These are phyloP conservation scores for Solanum clarkiae DNA, from an alignment of 257 asterid genomes.

Conservation along the genomic window DNA sequence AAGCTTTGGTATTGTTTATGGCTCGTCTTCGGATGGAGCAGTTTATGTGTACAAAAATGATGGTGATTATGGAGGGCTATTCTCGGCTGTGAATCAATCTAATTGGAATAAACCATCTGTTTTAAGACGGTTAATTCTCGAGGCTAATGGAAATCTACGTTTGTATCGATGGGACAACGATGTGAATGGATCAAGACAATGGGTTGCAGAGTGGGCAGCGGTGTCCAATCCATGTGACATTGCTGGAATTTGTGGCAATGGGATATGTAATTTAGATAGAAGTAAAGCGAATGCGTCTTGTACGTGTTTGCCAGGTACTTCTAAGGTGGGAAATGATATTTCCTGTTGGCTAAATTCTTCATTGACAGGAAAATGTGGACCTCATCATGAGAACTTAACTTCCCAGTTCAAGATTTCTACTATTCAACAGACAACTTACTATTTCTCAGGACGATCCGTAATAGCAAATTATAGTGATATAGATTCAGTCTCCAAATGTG, in stretches of 20 bases:
- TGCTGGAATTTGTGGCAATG: slow-evolving; percentile 79
- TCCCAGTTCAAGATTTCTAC: slow-evolving; percentile 29
- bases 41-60: slow-evolving; percentile 72
- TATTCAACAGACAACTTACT: slow-evolving; percentile 54
- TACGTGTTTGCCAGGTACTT: slow-evolving; percentile 44
- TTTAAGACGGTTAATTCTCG: slow-evolving; percentile 45
- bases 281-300: slow-evolving; percentile 71
- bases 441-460: slow-evolving; percentile 51
- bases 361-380: slow-evolving; percentile 38
- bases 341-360: slow-evolving; percentile 36
- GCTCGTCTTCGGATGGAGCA: slow-evolving; percentile 58
- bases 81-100: slow-evolving; percentile 38
- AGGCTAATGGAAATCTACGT: slow-evolving; percentile 66
- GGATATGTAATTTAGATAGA: slow-evolving; percentile 55
- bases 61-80: slow-evolving; percentile 39
- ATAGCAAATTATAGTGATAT: slow-evolving; percentile 68
- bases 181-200: slow-evolving; percentile 64
- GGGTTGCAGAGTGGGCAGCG: slow-evolving; percentile 96
- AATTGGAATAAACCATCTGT: slow-evolving; percentile 12
- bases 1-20: slow-evolving; percentile 70
- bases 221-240: slow-evolving; percentile 73
- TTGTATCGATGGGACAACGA: slow-evolving; percentile 73
- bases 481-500: slow-evolving; percentile 48
- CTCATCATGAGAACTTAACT: slow-evolving; percentile 26
- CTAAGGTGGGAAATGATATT: slow-evolving; percentile 6